Evolutionary conservation across 495 filamentous ascomycete species (phyloP), one percentile per base, ranked within the genome.

Genomic region (Aspergillus avenaceus): DNA sequence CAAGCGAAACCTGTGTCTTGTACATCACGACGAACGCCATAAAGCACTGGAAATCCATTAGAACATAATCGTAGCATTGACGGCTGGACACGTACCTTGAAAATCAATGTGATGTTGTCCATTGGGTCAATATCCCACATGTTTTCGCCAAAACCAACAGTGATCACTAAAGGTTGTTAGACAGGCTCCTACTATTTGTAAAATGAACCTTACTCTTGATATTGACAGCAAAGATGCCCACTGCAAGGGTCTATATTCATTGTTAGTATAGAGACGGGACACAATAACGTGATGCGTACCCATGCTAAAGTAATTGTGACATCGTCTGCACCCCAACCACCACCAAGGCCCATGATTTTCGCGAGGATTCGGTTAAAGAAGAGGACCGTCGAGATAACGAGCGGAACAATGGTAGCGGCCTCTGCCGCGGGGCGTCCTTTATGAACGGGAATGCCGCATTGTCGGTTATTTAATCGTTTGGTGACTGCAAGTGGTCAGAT

Each of bases 1-100:
- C 71, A 28, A 72, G 67, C 7, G 68, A 74, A 41, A 69, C 65
- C 32, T 63, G 60, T 1, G 56, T 40, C 34, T 69, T 69, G 47
- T 69, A 69, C 36, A 61, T 54, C 14, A 66, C 29, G 8, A 55
- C 59, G 27, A 69, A 47, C 0, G 25, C 63, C 52, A 63, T 59
- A 49, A 69, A 69, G 34, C n/a, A 28, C 61, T 65, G 37, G 0
- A 3, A n/a, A 16, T 9, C 7, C 1, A 16, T 36, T 2, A 41
- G 19, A 1, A 4, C 8, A 12, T 13, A 24, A 23, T 18, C 1
- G 8, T 8, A 3, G 27, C 19, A 4, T 32, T 8, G 5, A 29
- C 23, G n/a, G 41, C 4, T 19, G 14, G 34, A 22, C 14, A 29
- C 43, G 21, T 38, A 64, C 59, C 53, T 63, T 54, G 36, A 61